phyloP scores from a whole-genome alignment of 768 basidiomycete genomes.

The Lactarius quietus region DNA sequence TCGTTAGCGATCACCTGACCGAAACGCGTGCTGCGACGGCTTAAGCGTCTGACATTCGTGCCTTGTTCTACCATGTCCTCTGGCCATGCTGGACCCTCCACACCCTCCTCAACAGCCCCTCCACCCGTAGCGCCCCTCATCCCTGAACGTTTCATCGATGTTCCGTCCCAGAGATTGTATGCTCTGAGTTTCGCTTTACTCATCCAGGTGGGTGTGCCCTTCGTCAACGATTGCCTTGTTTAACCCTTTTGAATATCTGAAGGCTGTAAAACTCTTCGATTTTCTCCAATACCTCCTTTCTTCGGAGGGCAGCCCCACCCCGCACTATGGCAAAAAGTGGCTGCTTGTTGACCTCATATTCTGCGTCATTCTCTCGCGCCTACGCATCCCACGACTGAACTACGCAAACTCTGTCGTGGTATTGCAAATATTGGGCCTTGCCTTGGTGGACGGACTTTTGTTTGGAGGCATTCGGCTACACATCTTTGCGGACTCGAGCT shows the following conservation, averaged over 20 bases:
- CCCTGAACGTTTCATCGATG: conserved; percentile 67
- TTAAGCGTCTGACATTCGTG: neutral
- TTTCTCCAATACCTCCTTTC: conserved; percentile 53
- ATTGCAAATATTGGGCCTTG: conserved; percentile 58
- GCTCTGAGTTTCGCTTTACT: conserved; percentile 70
- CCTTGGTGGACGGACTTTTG: conserved; percentile 63
- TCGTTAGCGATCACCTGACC: conserved; percentile 15
- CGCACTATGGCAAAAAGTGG: conserved; percentile 60
- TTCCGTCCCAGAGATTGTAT: conserved; percentile 78
- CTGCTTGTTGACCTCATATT: conserved; percentile 64
- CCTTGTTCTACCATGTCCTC: conserved; percentile 15
- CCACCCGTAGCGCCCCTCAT: conserved; percentile 47
- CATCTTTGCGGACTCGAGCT: conserved; percentile 33
- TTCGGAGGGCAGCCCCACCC: conserved; percentile 38
- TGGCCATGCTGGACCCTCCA: conserved; percentile 7
- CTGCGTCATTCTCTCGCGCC: conserved; percentile 50
- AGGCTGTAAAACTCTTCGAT: conserved; percentile 79
- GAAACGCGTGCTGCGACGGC: conserved; percentile 1
- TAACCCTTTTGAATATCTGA: neutral
- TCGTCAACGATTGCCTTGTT: neutral
- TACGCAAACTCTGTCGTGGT: conserved; percentile 61
- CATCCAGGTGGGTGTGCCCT: conserved; percentile 55
- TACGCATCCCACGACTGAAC: conserved; percentile 71
- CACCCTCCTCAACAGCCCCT: neutral
- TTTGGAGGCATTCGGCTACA: conserved; percentile 71